Evolutionary conservation across 768 basidiomycete genomes (phyloP).

Genomic region (Podaxis mareebaensis): DNA sequence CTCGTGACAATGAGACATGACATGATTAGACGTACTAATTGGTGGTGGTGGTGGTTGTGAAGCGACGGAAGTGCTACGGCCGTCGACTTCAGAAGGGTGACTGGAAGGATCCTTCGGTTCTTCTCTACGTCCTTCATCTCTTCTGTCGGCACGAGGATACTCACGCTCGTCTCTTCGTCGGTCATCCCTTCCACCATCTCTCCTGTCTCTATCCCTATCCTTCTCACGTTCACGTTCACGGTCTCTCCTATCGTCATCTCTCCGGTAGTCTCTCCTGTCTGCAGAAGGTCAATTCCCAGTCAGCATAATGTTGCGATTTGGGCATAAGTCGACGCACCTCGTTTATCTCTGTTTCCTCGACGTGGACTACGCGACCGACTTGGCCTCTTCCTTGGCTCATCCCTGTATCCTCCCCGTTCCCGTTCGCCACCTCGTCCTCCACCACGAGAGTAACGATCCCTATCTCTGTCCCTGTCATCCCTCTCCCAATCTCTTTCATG

Average conservation of each 20-base stretch:
- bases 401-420: slow-evolving; percentile 37
- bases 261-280: slow-evolving; percentile 13
- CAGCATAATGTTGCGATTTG: background rate
- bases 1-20: too few species aligned
- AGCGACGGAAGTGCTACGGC: slow-evolving; percentile 26
- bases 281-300: background rate
- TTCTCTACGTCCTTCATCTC: slow-evolving; percentile 32
- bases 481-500: slow-evolving; percentile 69
- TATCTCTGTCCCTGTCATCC: slow-evolving; percentile 47
- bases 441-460: slow-evolving; percentile 39
- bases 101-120: slow-evolving; percentile 37
- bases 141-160: slow-evolving; percentile 29
- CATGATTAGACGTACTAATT: background rate
- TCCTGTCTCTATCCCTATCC: slow-evolving; percentile 34
- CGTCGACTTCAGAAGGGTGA: slow-evolving; percentile 36
- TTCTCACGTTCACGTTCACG: slow-evolving; percentile 32
- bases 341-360: slow-evolving; percentile 25
- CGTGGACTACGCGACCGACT: slow-evolving; percentile 53
- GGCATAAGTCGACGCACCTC: background rate
- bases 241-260: slow-evolving; percentile 19
- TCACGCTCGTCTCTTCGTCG: slow-evolving; percentile 35
- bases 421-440: slow-evolving; percentile 31
- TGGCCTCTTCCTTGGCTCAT: slow-evolving; percentile 45
- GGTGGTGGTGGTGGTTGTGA: slow-evolving; percentile 14
- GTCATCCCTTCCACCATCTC: slow-evolving; percentile 42